phyloP scores from a whole-genome alignment of 1,284 basidiomycete genomes.

The Ceratobasidium sp. region DNA sequence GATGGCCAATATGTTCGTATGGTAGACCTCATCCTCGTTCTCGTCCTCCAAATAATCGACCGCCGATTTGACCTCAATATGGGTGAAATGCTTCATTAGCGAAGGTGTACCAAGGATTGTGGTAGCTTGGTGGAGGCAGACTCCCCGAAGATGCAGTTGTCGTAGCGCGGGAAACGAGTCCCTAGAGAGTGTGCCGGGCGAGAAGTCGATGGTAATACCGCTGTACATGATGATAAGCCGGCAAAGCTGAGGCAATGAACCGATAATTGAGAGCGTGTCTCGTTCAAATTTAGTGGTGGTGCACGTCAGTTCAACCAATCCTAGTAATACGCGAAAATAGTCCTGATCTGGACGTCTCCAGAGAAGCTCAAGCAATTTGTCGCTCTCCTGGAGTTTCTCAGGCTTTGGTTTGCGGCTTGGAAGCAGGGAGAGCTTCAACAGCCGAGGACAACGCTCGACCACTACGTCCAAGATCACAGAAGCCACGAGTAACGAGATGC shows the following conservation, averaged over 20 bases:
- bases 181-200: neutral
- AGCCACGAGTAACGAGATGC: slow-evolving; percentile 1
- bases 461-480: slow-evolving; percentile 13
- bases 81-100: neutral
- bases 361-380: slow-evolving; percentile 17
- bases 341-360: slow-evolving; percentile 23
- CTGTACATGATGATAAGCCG: neutral
- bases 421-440: slow-evolving; percentile 5
- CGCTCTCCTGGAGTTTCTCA: no score
- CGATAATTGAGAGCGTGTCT: neutral
- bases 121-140: slow-evolving; percentile 14
- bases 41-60: no score
- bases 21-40: no score
- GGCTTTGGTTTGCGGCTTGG: neutral
- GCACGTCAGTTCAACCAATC: slow-evolving; percentile 19
- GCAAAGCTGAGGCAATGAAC: slow-evolving; percentile 3
- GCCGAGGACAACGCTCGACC: slow-evolving; percentile 6
- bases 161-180: slow-evolving; percentile 8
- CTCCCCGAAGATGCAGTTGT: slow-evolving; percentile 3
- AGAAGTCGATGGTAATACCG: neutral
- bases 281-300: slow-evolving; percentile 1
- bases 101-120: slow-evolving; percentile 11
- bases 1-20: no score
- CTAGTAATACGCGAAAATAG: neutral
- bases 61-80: neutral